These are phyloP conservation scores for Candida khao-thaluensis DNA, from an alignment of 805 yeast genomes.

Conservation along the genomic window DNA sequence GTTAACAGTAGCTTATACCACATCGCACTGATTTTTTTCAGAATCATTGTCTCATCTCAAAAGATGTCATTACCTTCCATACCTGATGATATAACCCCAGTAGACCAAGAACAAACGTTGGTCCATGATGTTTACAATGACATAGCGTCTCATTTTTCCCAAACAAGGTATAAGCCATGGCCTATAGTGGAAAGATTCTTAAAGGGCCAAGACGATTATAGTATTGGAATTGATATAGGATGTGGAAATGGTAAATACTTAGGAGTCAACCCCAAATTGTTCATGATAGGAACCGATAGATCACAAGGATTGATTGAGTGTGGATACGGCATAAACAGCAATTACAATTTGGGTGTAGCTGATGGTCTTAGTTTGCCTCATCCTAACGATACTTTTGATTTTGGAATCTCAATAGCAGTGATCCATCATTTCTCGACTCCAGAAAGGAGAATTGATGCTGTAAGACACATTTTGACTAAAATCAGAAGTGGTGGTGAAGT, in stretches of 20 bases:
- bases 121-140: conserved; percentile 94
- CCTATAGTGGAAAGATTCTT: conserved; percentile 84
- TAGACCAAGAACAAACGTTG: conserved; percentile 63
- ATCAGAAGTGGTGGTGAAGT: conserved; percentile 63
- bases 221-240: conserved; percentile 89
- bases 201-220: conserved; percentile 44
- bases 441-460: conserved; percentile 75
- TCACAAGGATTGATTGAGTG: conserved; percentile 68
- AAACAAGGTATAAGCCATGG: conserved; percentile 96
- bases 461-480: conserved; percentile 61
- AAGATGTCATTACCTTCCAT: conserved; percentile 9
- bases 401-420: conserved; percentile 94
- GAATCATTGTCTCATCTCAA: too few relatives aligned
- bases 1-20: conserved; percentile 11
- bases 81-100: conserved; percentile 41
- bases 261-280: conserved; percentile 64
- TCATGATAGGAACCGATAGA: conserved; percentile 71
- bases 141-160: conserved; percentile 90
- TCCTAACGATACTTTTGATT: conserved; percentile 50
- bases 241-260: conserved; percentile 97
- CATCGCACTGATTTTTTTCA: conserved; percentile 10
- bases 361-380: conserved; percentile 68
- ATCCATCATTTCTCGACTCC: conserved; percentile 92
- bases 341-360: conserved; percentile 65
- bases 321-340: conserved; percentile 46